Evolutionary conservation across 495 filamentous ascomycete species (phyloP).

Genomic region (Aspergillus hancockii): DNA sequence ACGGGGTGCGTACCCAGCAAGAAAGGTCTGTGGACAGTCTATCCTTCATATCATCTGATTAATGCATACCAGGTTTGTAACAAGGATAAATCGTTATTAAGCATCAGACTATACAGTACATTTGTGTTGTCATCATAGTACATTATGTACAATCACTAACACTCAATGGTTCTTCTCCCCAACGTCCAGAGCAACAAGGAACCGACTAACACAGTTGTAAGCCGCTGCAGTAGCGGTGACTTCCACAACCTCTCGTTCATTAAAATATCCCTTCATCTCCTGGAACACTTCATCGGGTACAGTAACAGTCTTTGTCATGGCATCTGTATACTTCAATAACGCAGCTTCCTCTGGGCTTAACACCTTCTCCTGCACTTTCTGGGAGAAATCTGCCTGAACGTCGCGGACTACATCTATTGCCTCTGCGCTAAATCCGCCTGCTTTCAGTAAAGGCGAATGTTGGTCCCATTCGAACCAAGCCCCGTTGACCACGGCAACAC

Average conservation of each 20-base stretch:
- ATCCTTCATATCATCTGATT: background rate
- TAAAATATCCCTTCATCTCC: constrained; percentile 57
- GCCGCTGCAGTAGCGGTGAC: constrained; percentile 76
- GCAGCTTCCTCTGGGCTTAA: constrained; percentile 62
- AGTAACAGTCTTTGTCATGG: constrained; percentile 67
- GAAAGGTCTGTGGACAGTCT: background rate
- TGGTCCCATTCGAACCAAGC: constrained; percentile 81
- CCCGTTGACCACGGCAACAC: constrained; percentile 70
- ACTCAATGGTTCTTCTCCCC: constrained; percentile 52
- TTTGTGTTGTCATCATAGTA: background rate
- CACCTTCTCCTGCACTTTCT: constrained; percentile 20
- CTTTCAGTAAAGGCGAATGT: constrained; percentile 64
- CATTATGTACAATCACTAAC: background rate
- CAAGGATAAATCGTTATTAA: background rate
- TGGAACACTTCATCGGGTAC: constrained; percentile 67
- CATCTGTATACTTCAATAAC: constrained; percentile 70
- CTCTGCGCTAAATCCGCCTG: constrained; percentile 49
- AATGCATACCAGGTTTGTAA: background rate
- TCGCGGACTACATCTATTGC: constrained; percentile 47
- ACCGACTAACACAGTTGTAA: constrained; percentile 86
- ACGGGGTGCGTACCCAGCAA: too few species aligned
- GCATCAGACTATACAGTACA: background rate
- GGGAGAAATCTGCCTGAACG: constrained; percentile 22
- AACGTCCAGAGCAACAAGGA: constrained; percentile 82
- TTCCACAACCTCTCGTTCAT: constrained; percentile 72